Percentiles rank a stretch among this genome's conserved stretches.
phyloP scores from a whole-genome alignment of 257 asterid genomes.

The Solanum microdontum region DNA sequence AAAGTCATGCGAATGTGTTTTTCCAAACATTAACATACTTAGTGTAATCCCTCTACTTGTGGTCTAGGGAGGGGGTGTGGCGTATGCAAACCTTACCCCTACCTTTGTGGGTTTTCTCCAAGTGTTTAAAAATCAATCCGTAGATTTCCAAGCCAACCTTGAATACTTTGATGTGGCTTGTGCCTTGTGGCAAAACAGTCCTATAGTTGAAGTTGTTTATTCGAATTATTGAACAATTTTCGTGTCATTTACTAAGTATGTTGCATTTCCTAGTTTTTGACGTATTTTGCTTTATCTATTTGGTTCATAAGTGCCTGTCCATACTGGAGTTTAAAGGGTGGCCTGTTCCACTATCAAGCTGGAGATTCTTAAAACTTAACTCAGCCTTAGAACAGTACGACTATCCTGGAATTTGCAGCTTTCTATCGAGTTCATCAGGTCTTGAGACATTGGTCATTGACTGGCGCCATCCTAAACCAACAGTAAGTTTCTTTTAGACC shows the following conservation, averaged over 20 bases:
- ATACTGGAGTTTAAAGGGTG: neutral
- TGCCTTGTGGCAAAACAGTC: neutral
- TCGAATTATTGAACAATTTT: neutral
- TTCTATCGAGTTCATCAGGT: neutral
- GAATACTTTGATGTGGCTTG: neutral
- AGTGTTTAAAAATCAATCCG: neutral
- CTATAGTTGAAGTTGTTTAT: neutral
- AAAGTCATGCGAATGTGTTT: no score
- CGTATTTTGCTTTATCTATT: neutral
- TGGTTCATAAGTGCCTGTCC: neutral
- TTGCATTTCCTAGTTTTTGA: neutral
- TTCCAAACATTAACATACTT: no score
- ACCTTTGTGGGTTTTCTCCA: neutral
- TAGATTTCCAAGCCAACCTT: neutral
- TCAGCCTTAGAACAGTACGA: neutral
- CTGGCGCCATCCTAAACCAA: neutral
- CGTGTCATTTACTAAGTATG: neutral
- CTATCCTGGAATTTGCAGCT: no score
- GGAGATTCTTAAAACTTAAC: neutral
- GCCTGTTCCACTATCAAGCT: neutral
- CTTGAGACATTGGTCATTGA: neutral
- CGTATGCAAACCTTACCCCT: neutral
- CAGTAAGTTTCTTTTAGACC: neutral
- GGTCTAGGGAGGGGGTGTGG: neutral
- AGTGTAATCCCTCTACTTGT: no score